Conservation (phyloP, 192 early-diverging fungal genomes). For the Umbelopsis vinacea region DNA sequence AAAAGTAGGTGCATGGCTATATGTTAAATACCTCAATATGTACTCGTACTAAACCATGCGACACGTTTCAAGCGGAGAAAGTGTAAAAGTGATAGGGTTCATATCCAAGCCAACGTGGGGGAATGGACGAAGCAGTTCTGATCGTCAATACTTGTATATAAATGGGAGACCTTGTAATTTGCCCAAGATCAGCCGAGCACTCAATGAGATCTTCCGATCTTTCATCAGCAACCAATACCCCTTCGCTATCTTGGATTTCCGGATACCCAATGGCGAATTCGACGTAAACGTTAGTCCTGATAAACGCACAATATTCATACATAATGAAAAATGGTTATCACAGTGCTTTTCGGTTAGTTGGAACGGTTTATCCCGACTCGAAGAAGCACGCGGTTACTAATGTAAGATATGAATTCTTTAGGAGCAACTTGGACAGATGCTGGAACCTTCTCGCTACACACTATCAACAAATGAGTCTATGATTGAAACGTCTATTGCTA, state of each 20-base stretch:
- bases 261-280: slow-evolving; percentile 57
- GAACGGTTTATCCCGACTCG: background rate
- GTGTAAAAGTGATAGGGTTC: slow-evolving; percentile 46
- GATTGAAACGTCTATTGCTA: background rate
- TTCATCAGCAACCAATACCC: slow-evolving; percentile 80
- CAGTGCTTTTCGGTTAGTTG: slow-evolving; percentile 51
- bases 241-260: slow-evolving; percentile 72
- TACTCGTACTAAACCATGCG: too few relatives aligned
- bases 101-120: slow-evolving; percentile 69
- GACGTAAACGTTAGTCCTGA: slow-evolving; percentile 97
- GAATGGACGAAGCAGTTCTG: slow-evolving; percentile 71
- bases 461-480: slow-evolving; percentile 24
- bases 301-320: slow-evolving; percentile 88
- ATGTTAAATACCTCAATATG: too few relatives aligned
- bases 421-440: slow-evolving; percentile 49
- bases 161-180: slow-evolving; percentile 89
- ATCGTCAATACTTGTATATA: slow-evolving; percentile 88
- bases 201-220: slow-evolving; percentile 84
- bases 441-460: slow-evolving; percentile 64
- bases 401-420: slow-evolving; percentile 18
- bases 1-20: background rate
- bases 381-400: background rate
- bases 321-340: slow-evolving; percentile 69
- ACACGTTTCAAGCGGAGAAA: too few relatives aligned
- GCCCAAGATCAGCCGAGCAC: slow-evolving; percentile 72